Conservation (phyloP, 805 yeast species). For the Ogataea nakhonphanomensis region DNA sequence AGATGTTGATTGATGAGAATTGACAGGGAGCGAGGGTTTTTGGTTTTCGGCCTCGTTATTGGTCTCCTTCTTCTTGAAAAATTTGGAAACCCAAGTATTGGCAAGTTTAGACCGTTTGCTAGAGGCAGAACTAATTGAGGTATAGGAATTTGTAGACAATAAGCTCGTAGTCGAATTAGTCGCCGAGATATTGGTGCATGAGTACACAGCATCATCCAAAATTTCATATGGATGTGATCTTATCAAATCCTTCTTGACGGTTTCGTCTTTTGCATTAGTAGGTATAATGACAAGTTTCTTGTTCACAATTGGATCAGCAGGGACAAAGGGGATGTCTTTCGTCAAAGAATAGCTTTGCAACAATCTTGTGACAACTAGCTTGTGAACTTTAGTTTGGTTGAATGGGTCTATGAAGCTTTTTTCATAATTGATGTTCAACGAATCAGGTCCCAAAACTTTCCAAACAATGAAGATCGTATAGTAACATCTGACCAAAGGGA, state of each 20-base stretch:
- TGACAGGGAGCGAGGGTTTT: not conserved
- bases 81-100: slow-evolving; percentile 26
- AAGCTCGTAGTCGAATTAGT: slow-evolving; percentile 8
- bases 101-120: slow-evolving; percentile 14
- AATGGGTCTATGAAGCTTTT: slow-evolving; percentile 19
- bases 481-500: slow-evolving; percentile 69
- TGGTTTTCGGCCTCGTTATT: slow-evolving; percentile 2
- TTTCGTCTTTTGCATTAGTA: slow-evolving; percentile 15
- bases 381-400: slow-evolving; percentile 11
- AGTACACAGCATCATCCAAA: slow-evolving; percentile 62
- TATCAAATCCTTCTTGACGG: slow-evolving; percentile 32
- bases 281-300: slow-evolving; percentile 45
- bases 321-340: slow-evolving; percentile 17
- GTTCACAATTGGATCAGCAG: slow-evolving; percentile 43
- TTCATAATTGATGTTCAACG: slow-evolving; percentile 9
- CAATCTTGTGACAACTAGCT: slow-evolving; percentile 33
- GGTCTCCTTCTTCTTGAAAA: slow-evolving; percentile 23
- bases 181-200: slow-evolving; percentile 23
- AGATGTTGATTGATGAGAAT: slow-evolving; percentile 12
- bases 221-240: slow-evolving; percentile 61
- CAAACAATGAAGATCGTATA: slow-evolving; percentile 66
- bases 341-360: slow-evolving; percentile 26
- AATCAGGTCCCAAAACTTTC: slow-evolving; percentile 43
- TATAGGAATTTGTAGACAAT: slow-evolving; percentile 10
- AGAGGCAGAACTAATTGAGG: slow-evolving; percentile 5